Evolutionary conservation across 1,284 basidiomycete genomes (phyloP).

Genomic region (Termitomyces sp.): DNA sequence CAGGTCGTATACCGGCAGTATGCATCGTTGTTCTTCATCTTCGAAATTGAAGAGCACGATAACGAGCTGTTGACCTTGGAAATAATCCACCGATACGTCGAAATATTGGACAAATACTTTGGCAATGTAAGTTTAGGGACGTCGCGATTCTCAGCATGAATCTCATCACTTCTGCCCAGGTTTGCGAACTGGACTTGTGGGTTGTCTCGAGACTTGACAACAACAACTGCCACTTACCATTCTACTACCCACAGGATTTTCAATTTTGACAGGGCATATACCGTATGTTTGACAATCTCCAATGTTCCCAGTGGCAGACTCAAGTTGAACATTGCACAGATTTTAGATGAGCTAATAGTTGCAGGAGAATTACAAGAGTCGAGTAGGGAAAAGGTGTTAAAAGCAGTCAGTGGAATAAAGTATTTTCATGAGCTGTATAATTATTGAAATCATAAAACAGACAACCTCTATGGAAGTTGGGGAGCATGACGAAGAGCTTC

Average conservation of each 20-base stretch:
- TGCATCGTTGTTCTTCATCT: constrained; percentile 97
- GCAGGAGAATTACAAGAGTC: constrained; percentile 98
- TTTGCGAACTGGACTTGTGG: constrained; percentile 92
- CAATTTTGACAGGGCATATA: constrained; percentile 97
- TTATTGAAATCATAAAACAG: constrained; percentile 3
- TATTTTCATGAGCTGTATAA: neutral
- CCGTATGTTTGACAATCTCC: constrained; percentile 42
- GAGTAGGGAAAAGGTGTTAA: constrained; percentile 91
- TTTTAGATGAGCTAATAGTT: constrained; percentile 96
- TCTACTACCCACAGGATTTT: constrained; percentile 64
- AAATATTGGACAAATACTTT: constrained; percentile 96
- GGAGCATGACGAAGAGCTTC: constrained; percentile 15
- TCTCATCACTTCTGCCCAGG: constrained; percentile 41
- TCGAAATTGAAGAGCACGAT: constrained; percentile 83
- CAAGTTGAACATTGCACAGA: constrained; percentile 36
- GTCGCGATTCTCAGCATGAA: neutral
- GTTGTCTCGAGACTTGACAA: constrained; percentile 45
- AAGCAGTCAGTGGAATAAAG: constrained; percentile 3
- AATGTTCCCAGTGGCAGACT: neutral
- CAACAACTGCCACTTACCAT: neutral
- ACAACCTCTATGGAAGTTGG: constrained; percentile 7
- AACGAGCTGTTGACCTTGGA: constrained; percentile 94
- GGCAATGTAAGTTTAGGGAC: constrained; percentile 71
- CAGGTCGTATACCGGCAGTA: constrained; percentile 98
- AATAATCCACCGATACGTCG: constrained; percentile 97